Percentiles rank a stretch among this genome's conserved stretches.
Conservation (phyloP, 257 asterid genomes). For the Coffea eugenioides region DNA sequence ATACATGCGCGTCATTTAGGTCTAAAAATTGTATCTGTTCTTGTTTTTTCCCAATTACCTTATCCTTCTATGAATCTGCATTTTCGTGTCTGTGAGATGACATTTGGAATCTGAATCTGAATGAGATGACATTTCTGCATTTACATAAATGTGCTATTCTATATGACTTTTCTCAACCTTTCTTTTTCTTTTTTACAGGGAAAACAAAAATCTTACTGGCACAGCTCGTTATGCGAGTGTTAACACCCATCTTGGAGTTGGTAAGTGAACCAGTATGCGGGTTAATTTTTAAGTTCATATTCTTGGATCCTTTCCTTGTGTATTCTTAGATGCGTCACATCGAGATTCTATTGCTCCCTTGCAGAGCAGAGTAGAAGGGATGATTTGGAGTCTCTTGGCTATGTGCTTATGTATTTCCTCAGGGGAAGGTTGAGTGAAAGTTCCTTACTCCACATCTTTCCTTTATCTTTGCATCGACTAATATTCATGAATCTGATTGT, state of each 20-base stretch:
- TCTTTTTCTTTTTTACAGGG: conserved; percentile 44
- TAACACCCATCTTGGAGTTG: conserved; percentile 90
- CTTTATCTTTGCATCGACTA: background rate
- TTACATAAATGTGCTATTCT: background rate
- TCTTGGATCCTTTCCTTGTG: background rate
- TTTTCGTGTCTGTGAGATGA: background rate
- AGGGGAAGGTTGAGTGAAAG: conserved; percentile 70
- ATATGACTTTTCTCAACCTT: background rate
- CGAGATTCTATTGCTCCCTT: conserved; percentile 10
- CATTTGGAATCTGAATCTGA: background rate
- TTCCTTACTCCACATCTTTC: background rate
- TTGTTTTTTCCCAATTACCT: background rate
- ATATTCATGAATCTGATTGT: conserved; percentile 11
- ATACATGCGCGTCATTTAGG: background rate
- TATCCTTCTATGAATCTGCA: background rate
- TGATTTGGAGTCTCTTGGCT: conserved; percentile 97
- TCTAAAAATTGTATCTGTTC: background rate
- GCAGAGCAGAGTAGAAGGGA: conserved; percentile 97
- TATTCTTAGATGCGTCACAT: background rate
- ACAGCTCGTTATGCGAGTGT: conserved; percentile 98
- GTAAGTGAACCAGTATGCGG: conserved; percentile 40
- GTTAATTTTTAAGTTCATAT: conserved; percentile 3
- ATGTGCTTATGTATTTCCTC: conserved; percentile 93
- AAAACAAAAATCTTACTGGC: conserved; percentile 93
- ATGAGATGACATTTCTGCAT: no score